A percentile compares a stretch with the other conserved stretches of the same genome.
These are phyloP conservation scores for Marasmius tenuissimus DNA, from an alignment of 1,284 basidiomycete species.

Conservation along the genomic window DNA sequence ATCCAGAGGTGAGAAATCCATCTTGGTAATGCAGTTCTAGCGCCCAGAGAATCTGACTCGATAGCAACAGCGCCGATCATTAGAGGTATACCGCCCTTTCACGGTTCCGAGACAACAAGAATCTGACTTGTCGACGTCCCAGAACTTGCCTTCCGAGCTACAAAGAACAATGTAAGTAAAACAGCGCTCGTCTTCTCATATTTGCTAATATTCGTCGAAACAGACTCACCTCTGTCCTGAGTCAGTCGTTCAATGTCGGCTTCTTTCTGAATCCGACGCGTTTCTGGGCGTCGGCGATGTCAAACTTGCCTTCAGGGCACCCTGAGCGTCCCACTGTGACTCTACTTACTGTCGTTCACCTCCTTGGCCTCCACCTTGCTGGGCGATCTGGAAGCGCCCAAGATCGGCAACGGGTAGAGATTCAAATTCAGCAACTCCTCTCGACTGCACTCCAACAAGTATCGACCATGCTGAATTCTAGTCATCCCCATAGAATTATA, in stretches of 20 bases:
- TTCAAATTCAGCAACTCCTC: neutral
- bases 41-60: no score
- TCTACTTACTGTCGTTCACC: constrained; percentile 46
- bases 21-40: no score
- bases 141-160: no score
- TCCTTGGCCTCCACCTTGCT: constrained; percentile 49
- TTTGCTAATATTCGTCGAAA: no score
- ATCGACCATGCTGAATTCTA: neutral
- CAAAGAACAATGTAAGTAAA: no score
- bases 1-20: neutral
- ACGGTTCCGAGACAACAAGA: no score
- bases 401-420: neutral
- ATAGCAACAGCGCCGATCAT: no score
- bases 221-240: no score
- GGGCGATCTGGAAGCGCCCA: constrained; percentile 11
- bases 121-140: no score
- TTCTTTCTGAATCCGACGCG: constrained; percentile 47
- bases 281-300: constrained; percentile 37
- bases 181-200: no score
- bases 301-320: constrained; percentile 29
- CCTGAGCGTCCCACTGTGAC: constrained; percentile 44
- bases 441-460: neutral
- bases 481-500: neutral
- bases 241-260: constrained; percentile 41
- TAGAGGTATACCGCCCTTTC: no score